phyloP scores from a whole-genome alignment of 1,139 yeast species.

The Zygosaccharomyces pseudobailii region DNA sequence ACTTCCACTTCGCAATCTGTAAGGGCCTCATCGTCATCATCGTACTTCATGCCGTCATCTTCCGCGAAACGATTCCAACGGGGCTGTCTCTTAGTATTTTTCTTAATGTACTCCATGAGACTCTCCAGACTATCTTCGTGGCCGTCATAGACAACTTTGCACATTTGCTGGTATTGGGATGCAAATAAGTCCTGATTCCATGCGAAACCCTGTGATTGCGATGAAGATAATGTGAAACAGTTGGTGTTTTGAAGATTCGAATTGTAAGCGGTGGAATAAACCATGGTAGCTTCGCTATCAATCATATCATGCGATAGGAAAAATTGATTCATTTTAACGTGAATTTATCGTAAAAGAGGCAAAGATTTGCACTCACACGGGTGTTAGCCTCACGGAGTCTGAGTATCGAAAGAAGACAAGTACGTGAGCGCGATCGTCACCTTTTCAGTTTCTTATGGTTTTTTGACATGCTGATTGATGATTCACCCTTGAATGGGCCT shows the following conservation, averaged over 20 bases:
- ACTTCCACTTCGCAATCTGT: constrained; percentile 10
- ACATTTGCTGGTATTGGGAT: constrained; percentile 31
- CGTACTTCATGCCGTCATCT: constrained; percentile 4
- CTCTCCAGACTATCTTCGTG: constrained; percentile 24
- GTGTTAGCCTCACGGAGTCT: no score
- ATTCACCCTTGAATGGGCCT: background rate
- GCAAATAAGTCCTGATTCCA: constrained; percentile 35
- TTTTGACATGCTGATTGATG: background rate
- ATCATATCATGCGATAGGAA: constrained; percentile 19
- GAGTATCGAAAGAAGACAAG: no score
- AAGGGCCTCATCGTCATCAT: constrained; percentile 14
- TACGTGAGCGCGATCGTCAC: no score
- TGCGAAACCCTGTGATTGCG: constrained; percentile 30
- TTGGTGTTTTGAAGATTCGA: constrained; percentile 9
- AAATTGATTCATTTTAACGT: constrained; percentile 5
- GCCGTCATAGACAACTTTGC: constrained; percentile 30
- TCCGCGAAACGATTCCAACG: constrained; percentile 1
- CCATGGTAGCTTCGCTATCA: constrained; percentile 24
- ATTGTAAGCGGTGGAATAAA: constrained; percentile 18
- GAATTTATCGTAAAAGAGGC: background rate
- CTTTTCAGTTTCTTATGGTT: no score
- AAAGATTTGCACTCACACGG: background rate
- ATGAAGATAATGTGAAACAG: constrained; percentile 21
- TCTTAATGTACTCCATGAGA: constrained; percentile 10
- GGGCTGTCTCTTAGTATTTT: constrained; percentile 2